Evolutionary conservation across 116 monocot genomes (phyloP), one percentile per base, ranked within the genome.

Genomic region (Posidonia oceanica): DNA sequence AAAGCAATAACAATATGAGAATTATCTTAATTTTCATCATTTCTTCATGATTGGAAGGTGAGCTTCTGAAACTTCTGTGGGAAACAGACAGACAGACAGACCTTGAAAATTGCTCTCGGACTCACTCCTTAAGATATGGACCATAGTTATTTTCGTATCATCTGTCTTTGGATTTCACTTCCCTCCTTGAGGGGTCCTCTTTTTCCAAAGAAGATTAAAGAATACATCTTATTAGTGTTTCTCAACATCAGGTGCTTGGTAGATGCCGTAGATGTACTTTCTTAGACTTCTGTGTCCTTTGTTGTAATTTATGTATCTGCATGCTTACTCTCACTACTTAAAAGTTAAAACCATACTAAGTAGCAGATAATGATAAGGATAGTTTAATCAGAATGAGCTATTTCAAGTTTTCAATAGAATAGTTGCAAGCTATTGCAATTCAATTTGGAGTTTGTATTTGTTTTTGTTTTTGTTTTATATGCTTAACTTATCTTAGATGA

Each of bases 401-500:
- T 60, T 60, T 22, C n/a, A 56, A 56, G 14, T 16, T 56, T 56
- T 56, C 60, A 60, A 48, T 12, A 48, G 48, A 12, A 12, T 48
- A 48, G 48, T 48, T 48, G 7, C 48, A 48, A 12, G 7, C 29
- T 29, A 29, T 48, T 48, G 48, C 0, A 48, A 48, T 48, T 48
- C 48, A 29, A 29, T 48, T 48, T 48, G 48, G 7, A 6, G 7
- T 48, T 48, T 5, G 7, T 4, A n/a, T 18, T 44, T 41, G 16
- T 66, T 42, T 8, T n/a, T n/a, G n/a, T n/a, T n/a, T n/a, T 66
- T 3, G 18, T 17, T 66, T 68, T 54, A 39, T 71, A 40, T 58
- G 13, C 59, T 42, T 71, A 21, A 59, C 39, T 36, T 66, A 78
- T 36, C 36, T 68, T 71, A 96, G 96, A 86, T 96, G 91, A 96